phyloP scores from a whole-genome alignment of 352 stramenopile genomes.

The Phytopythium montanum region DNA sequence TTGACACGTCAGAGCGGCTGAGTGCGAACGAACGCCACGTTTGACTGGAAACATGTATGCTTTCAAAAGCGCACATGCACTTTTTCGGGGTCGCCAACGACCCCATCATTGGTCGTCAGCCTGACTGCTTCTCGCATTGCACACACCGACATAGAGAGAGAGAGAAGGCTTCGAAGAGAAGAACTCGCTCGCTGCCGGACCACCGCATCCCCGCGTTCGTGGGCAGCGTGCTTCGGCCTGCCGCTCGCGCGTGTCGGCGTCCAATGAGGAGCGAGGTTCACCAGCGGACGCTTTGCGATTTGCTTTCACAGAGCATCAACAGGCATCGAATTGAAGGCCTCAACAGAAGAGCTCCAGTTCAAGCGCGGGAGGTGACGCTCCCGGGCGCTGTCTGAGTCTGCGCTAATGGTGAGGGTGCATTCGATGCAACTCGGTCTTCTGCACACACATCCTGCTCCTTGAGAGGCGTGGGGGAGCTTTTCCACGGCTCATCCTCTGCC shows the following conservation, averaged over 20 bases:
- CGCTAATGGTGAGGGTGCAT: too few relatives aligned
- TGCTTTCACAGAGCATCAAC: not conserved
- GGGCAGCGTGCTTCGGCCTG: not conserved
- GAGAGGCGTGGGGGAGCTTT: too few relatives aligned
- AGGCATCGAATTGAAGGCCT: too few relatives aligned
- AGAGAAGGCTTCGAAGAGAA: not conserved
- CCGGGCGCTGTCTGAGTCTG: too few relatives aligned
- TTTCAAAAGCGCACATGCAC: not conserved
- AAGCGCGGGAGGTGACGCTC: too few relatives aligned
- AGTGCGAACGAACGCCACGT: not conserved
- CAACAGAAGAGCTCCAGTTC: too few relatives aligned
- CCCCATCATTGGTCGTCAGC: not conserved
- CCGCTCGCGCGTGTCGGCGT: not conserved
- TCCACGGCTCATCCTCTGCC: too few relatives aligned
- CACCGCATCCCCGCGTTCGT: not conserved
- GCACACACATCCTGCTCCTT: too few relatives aligned
- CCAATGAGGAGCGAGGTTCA: slow-evolving; percentile 1
- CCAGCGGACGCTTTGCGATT: not conserved
- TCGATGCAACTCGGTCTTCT: too few relatives aligned
- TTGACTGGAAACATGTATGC: not conserved
- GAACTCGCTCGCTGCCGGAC: not conserved
- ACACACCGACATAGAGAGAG: not conserved
- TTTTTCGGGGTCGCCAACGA: not conserved
- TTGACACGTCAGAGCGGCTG: not conserved
- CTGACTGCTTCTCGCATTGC: not conserved